Conservation (phyloP, 2,329 filamentous ascomycete genomes). For the Shiraia sp. region DNA sequence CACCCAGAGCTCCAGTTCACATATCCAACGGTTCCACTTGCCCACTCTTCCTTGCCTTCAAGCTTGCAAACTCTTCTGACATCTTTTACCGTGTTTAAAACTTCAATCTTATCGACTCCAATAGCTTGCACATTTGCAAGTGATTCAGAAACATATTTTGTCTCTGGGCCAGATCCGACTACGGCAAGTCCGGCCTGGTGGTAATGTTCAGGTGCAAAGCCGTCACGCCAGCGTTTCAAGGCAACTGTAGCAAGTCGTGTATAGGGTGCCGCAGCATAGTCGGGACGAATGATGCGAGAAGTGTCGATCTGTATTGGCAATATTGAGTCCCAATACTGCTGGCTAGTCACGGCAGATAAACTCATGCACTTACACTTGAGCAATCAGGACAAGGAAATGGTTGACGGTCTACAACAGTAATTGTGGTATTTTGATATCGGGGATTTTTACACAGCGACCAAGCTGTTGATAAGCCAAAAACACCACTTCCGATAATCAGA, state of each 20-base stretch:
- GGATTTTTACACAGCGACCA: constrained; percentile 69
- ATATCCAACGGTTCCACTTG: constrained; percentile 67
- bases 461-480: constrained; percentile 67
- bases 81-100: constrained; percentile 43
- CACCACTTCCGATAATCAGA: constrained; percentile 56
- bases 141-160: constrained; percentile 46
- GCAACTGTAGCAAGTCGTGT: constrained; percentile 72
- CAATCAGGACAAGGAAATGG: constrained; percentile 63
- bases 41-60: constrained; percentile 43
- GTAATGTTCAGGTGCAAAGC: constrained; percentile 68
- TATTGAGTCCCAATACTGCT: constrained; percentile 6
- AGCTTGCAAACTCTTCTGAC: constrained; percentile 47
- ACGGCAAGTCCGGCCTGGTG: constrained; percentile 70
- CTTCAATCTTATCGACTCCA: constrained; percentile 45
- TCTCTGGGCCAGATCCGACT: constrained; percentile 57
- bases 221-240: constrained; percentile 69
- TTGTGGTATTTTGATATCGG: constrained; percentile 52
- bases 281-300: constrained; percentile 67
- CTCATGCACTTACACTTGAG: constrained; percentile 51
- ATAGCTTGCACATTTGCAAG: constrained; percentile 41
- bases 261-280: constrained; percentile 83
- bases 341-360: neutral
- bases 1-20: constrained; percentile 76
- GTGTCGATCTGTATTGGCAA: constrained; percentile 53
- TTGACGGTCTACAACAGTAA: constrained; percentile 63